Percentiles rank a stretch among this genome's conserved stretches.
Conservation (phyloP, 75 land plant genomes). For the Sequoiadendron giganteum region DNA sequence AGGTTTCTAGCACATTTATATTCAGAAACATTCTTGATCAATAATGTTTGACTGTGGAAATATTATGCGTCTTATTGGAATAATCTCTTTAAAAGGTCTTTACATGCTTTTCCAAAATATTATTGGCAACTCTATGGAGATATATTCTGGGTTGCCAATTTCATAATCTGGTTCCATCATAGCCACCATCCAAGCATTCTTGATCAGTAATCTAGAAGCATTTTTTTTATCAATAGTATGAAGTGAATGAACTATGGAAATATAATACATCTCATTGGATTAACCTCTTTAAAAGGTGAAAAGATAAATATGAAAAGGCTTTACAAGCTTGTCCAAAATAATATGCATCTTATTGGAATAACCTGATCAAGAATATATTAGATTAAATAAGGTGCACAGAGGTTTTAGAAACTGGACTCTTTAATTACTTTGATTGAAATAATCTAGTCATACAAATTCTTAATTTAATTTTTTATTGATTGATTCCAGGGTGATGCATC, state of each 20-base stretch:
- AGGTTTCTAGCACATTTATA: too few relatives aligned
- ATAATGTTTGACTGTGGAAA: too few relatives aligned
- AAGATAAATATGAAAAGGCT: not conserved
- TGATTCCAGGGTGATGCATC: constrained; percentile 41
- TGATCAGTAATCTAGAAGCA: not conserved
- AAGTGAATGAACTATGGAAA: too few relatives aligned
- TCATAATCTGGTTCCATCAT: not conserved
- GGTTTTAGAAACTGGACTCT: not conserved
- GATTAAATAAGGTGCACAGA: not conserved
- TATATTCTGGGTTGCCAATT: not conserved
- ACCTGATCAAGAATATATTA: too few relatives aligned
- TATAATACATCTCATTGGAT: too few relatives aligned
- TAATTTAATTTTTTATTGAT: not conserved
- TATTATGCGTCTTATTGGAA: too few relatives aligned
- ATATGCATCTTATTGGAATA: too few relatives aligned
- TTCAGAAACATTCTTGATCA: too few relatives aligned
- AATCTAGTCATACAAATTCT: not conserved
- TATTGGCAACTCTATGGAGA: not conserved
- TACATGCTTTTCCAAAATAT: not conserved
- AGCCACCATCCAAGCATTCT: not conserved
- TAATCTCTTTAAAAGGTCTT: too few relatives aligned
- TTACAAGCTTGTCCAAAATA: not conserved
- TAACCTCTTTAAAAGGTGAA: too few relatives aligned
- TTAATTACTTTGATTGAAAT: not conserved
- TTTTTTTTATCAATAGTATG: too few relatives aligned